Base-by-base conservation (phyloP, 2,329 filamentous ascomycete genomes). In the Epichloe scottii region DNA sequence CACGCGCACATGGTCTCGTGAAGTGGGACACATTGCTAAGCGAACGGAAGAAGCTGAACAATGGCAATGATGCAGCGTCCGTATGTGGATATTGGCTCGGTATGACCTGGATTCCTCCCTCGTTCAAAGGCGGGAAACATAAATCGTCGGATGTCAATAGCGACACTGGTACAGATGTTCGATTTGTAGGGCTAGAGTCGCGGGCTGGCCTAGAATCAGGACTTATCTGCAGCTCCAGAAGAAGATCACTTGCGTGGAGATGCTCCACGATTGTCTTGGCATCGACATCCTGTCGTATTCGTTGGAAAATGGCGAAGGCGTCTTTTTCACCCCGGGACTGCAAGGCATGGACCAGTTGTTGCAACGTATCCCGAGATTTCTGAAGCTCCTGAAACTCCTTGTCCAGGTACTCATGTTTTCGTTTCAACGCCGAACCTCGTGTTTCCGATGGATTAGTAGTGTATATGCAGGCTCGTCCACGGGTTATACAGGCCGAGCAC, bases 381-480 rank as follows among this genome's bases (percentile, higher is more conserved):
- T 41, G 35, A 14, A 48, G 46, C n/a, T 40, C 21, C 37, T 41
- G 46, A 17, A 34, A 48, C 10, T 40, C 37, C n/a, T n/a, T 40
- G 23, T 48, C 37, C 37, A 48, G 15, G n/a, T 33, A 33, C 15
- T 48, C 34, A 23, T 48, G 46, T 23, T 40, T 48, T 41, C 46
- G 46, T 34, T 40, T 48, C 23, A 48, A 23, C 14, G 46, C 37
- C 23, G 46, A 40, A 15, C 46, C 46, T 19, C 46, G 35, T 17
- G 46, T 48, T 26, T 48, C 46, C 3, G 23, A 48, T 14, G 46
- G 46, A 33, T 48, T 41, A 48, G 46, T 48, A n/a, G 37, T 33
- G 21, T 40, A 48, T 30, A 14, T 26, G 23, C 46, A 48, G 19
- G 4, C 4, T 41, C 11, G 37, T 34, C 46, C 46, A 48, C 45